Conservation (phyloP, 1,284 basidiomycete species). For the Gomphus sp. region DNA sequence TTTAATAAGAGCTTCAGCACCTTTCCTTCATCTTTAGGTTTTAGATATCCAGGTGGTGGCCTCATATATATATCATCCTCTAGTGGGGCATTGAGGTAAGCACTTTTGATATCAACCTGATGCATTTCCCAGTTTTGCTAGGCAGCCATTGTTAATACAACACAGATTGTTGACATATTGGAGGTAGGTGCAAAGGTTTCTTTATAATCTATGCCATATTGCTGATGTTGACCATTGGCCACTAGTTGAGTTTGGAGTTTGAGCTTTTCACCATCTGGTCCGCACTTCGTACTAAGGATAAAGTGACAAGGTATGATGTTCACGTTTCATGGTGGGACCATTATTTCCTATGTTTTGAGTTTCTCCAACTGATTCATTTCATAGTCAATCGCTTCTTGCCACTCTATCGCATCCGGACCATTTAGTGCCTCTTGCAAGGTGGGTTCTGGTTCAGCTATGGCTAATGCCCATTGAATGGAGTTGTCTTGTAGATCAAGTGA, state of each 20-base stretch:
- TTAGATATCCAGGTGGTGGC: slow-evolving; percentile 22
- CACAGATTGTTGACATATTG: neutral
- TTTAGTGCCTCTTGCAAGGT: slow-evolving; percentile 9
- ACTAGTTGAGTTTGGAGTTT: neutral
- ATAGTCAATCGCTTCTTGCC: slow-evolving; percentile 3
- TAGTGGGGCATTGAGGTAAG: slow-evolving; percentile 25
- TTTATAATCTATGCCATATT: neutral
- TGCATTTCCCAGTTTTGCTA: slow-evolving; percentile 17
- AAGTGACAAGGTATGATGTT: neutral
- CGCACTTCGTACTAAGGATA: neutral
- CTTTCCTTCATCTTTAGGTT: slow-evolving; percentile 4
- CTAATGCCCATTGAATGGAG: neutral
- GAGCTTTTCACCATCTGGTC: neutral
- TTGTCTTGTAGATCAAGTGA: neutral
- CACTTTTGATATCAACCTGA: slow-evolving; percentile 21
- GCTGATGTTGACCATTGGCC: neutral
- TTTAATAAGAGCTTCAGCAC: slow-evolving; percentile 17
- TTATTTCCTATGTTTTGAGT: neutral
- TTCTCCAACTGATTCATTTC: neutral
- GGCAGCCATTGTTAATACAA: slow-evolving; percentile 16
- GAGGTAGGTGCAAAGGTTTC: neutral
- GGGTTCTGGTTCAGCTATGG: neutral
- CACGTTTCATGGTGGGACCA: neutral
- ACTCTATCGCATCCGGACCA: neutral
- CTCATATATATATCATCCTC: slow-evolving; percentile 31